These are phyloP conservation scores for Penicillium argentinense DNA, from an alignment of 495 filamentous ascomycete species.

Conservation along the genomic window DNA sequence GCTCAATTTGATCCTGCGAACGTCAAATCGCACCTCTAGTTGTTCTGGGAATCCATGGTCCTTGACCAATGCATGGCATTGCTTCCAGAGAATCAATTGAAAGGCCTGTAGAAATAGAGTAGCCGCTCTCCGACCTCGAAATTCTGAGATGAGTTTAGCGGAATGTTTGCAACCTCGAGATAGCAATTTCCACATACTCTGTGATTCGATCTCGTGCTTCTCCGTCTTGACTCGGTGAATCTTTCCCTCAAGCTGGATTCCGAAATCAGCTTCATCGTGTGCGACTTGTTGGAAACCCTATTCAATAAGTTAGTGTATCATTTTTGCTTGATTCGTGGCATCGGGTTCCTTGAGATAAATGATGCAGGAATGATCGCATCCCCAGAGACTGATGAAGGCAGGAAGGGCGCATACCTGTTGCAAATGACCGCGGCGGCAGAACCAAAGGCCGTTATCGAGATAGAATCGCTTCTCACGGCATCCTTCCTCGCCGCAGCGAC, in stretches of 20 bases:
- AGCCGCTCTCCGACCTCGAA: slow-evolving; percentile 62
- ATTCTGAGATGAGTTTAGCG: slow-evolving; percentile 21
- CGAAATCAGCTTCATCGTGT: slow-evolving; percentile 76
- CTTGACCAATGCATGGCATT: slow-evolving; percentile 62
- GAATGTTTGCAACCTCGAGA: not conserved
- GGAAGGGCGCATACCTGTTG: slow-evolving; percentile 47
- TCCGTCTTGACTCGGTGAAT: slow-evolving; percentile 55
- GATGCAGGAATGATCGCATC: not conserved
- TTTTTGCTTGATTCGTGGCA: not conserved
- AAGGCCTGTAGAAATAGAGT: slow-evolving; percentile 80
- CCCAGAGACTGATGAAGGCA: not conserved
- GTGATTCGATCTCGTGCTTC: slow-evolving; percentile 49
- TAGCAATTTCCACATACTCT: slow-evolving; percentile 35
- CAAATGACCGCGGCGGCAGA: slow-evolving; percentile 65
- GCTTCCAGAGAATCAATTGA: slow-evolving; percentile 82
- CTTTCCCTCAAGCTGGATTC: slow-evolving; percentile 61
- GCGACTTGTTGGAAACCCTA: slow-evolving; percentile 57
- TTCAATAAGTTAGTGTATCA: slow-evolving; percentile 2
- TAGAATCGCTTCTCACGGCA: slow-evolving; percentile 62
- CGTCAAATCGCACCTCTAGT: slow-evolving; percentile 53
- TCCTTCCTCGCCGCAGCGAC: slow-evolving; percentile 61
- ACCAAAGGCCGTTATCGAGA: slow-evolving; percentile 64
- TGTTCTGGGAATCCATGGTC: slow-evolving; percentile 61
- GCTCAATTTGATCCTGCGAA: not conserved
- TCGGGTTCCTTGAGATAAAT: not conserved